phyloP scores from a whole-genome alignment of 179 eudicot genomes.

The Monotropa hypopitys region DNA sequence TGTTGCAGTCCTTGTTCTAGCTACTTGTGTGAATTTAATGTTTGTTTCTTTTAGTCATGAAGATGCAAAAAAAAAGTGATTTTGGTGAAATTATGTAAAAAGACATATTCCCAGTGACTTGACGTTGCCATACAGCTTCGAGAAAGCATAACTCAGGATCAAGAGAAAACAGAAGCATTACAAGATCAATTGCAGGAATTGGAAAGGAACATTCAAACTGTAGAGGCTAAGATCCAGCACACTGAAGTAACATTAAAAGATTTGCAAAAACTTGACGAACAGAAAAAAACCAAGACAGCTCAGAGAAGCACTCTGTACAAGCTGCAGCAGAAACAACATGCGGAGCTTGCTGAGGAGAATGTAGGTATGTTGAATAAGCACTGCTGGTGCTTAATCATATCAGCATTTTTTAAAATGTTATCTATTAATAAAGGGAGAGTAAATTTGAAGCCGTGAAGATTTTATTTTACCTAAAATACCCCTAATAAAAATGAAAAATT shows the following conservation, averaged over 20 bases:
- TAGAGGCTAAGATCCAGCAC: constrained; percentile 53
- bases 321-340: constrained; percentile 46
- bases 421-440: too few relatives aligned
- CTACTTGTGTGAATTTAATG: background rate
- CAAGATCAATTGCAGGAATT: constrained; percentile 59
- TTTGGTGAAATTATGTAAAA: background rate
- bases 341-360: constrained; percentile 53
- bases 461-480: too few relatives aligned
- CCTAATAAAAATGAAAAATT: too few relatives aligned
- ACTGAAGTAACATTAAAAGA: constrained; percentile 60
- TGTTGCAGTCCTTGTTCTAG: background rate
- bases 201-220: constrained; percentile 41
- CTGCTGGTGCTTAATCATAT: background rate
- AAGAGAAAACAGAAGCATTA: constrained; percentile 55
- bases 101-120: constrained; percentile 11
- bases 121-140: constrained; percentile 48
- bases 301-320: constrained; percentile 44
- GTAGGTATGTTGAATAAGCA: constrained; percentile 37
- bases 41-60: background rate
- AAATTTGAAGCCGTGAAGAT: too few relatives aligned
- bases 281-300: constrained; percentile 52
- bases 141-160: constrained; percentile 79
- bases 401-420: background rate
- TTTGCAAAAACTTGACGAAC: constrained; percentile 41
- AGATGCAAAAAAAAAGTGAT: background rate